These are phyloP conservation scores for Alternaria brassicae DNA, from an alignment of 2,329 filamentous ascomycete genomes.

Conservation along the genomic window DNA sequence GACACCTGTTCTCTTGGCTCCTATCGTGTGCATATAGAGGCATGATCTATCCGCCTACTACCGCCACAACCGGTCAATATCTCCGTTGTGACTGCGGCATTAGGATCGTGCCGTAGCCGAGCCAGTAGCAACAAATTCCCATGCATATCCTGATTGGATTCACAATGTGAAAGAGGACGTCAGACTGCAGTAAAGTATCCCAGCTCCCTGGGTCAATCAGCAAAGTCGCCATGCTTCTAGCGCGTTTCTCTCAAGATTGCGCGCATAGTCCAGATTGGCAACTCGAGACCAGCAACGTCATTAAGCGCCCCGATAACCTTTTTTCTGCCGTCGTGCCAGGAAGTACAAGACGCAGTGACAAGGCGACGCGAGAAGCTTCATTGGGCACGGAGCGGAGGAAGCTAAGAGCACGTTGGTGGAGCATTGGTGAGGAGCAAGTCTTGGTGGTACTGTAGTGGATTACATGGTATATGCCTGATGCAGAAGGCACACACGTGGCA, in stretches of 20 bases:
- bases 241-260: constrained; percentile 9
- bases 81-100: constrained; percentile 11
- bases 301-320: neutral
- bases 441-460: neutral
- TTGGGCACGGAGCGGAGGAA: neutral
- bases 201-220: neutral
- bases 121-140: neutral
- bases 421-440: neutral
- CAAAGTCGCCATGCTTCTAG: constrained; percentile 15
- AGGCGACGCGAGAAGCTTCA: neutral
- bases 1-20: constrained; percentile 4
- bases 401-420: neutral
- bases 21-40: constrained; percentile 7
- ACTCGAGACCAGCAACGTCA: constrained; percentile 3
- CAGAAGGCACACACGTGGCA: constrained; percentile 40
- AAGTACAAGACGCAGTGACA: constrained; percentile 9
- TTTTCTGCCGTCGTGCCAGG: constrained; percentile 8
- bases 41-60: neutral
- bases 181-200: constrained; percentile 16
- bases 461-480: constrained; percentile 2
- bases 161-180: constrained; percentile 8
- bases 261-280: constrained; percentile 9
- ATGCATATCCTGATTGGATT: constrained; percentile 5
- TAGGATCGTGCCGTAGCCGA: constrained; percentile 13
- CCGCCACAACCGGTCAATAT: constrained; percentile 15